A percentile compares a stretch with the other conserved stretches of the same genome.
phyloP scores from a whole-genome alignment of 352 stramenopile species.

The Pythium myriotylum region DNA sequence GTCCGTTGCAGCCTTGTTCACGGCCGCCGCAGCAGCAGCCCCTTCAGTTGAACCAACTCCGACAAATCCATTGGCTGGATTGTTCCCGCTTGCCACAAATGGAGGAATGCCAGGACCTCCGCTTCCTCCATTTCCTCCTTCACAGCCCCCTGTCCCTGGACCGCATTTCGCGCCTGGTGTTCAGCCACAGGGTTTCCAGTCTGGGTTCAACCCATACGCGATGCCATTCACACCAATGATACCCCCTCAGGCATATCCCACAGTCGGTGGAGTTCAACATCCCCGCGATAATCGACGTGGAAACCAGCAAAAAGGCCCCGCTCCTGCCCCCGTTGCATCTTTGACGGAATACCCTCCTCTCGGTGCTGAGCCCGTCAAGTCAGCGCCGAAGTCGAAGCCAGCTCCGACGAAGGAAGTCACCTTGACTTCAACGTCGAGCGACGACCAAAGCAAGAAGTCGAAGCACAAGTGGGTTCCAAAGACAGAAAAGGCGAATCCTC shows the following conservation, averaged over 20 bases:
- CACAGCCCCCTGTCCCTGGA: constrained; percentile 9
- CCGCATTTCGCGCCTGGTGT: constrained; percentile 10
- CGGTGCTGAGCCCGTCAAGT: constrained; percentile 18
- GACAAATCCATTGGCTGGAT: constrained; percentile 15
- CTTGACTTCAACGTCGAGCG: background rate
- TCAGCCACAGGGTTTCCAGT: constrained; percentile 23
- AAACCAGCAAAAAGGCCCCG: constrained; percentile 1
- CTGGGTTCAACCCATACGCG: constrained; percentile 30
- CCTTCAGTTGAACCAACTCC: constrained; percentile 13
- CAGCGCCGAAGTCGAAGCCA: constrained; percentile 10
- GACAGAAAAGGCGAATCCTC: constrained; percentile 1
- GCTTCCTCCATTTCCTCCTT: constrained; percentile 13
- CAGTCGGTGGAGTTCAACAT: constrained; percentile 9
- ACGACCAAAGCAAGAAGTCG: constrained; percentile 1
- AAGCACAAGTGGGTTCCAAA: constrained; percentile 27
- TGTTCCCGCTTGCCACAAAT: constrained; percentile 58
- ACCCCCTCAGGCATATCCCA: constrained; percentile 29
- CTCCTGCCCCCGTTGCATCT: constrained; percentile 13
- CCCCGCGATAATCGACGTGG: constrained; percentile 18
- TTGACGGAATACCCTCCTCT: constrained; percentile 28
- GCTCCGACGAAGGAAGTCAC: background rate
- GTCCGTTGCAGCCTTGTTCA: constrained; percentile 53
- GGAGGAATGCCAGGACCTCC: constrained; percentile 7
- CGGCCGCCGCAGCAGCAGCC: constrained; percentile 23
- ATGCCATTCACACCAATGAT: constrained; percentile 15